These are phyloP conservation scores for Lippia alba DNA, from an alignment of 305 asterid species.

Conservation along the genomic window DNA sequence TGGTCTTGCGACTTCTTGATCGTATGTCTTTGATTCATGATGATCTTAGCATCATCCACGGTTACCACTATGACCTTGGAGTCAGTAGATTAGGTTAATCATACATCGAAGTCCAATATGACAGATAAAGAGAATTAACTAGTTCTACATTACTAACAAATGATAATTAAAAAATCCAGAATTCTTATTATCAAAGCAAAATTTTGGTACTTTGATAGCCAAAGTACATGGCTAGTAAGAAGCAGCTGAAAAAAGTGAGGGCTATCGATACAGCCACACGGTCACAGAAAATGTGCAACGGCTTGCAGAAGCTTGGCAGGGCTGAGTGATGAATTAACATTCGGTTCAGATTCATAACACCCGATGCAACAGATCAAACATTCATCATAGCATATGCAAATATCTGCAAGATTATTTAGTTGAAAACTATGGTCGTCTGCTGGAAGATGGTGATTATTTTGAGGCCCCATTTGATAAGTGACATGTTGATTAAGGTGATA, in stretches of 20 bases:
- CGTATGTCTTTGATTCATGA: too few species aligned
- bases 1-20: too few species aligned
- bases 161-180: not conserved
- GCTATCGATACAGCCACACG: constrained; percentile 77
- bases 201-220: constrained; percentile 50
- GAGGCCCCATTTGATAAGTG: too few species aligned
- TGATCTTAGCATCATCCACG: too few species aligned
- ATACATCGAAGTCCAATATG: not conserved
- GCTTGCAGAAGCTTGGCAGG: constrained; percentile 53
- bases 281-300: constrained; percentile 69
- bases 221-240: constrained; percentile 69
- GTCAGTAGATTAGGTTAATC: not conserved
- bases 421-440: too few species aligned
- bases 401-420: constrained; percentile 44
- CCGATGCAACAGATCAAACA: too few species aligned
- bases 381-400: constrained; percentile 71
- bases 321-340: too few species aligned
- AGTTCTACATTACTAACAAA: not conserved
- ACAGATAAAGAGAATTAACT: not conserved
- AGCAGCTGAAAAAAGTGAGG: constrained; percentile 66
- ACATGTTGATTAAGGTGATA: too few species aligned
- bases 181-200: not conserved
- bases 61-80: not conserved
- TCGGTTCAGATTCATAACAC: too few species aligned
- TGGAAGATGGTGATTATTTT: not conserved